Conservation (phyloP, 495 filamentous ascomycete genomes). For the Podospora bellae-mahoneyi region DNA sequence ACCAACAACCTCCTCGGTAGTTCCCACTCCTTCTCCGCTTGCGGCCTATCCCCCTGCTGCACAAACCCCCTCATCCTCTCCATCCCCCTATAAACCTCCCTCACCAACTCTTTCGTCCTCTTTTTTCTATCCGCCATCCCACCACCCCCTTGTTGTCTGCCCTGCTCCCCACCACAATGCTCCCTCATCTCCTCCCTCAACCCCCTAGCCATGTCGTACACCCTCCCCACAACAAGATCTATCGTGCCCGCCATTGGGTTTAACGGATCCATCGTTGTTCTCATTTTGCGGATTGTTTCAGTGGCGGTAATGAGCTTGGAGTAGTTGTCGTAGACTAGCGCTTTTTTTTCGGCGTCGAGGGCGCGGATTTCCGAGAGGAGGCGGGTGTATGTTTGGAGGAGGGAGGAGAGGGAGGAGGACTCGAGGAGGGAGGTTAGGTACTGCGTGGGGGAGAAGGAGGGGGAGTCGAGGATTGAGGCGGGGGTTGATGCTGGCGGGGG, state of each 20-base stretch:
- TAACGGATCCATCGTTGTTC: constrained; percentile 69
- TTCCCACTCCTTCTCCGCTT: constrained; percentile 56
- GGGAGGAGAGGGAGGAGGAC: constrained; percentile 59
- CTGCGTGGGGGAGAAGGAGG: constrained; percentile 50
- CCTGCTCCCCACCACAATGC: constrained; percentile 22
- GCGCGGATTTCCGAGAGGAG: constrained; percentile 76
- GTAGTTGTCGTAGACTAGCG: constrained; percentile 97
- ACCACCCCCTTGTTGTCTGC: not conserved
- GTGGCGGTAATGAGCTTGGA: constrained; percentile 91
- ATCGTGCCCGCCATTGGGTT: constrained; percentile 68
- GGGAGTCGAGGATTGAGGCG: constrained; percentile 53
- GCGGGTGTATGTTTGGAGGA: constrained; percentile 61
- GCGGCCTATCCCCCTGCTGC: constrained; percentile 56
- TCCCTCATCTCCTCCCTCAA: constrained; percentile 55
- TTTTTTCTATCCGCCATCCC: constrained; percentile 51
- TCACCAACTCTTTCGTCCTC: constrained; percentile 63
- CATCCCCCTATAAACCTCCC: constrained; percentile 62
- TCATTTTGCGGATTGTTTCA: constrained; percentile 84
- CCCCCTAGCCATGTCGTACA: constrained; percentile 70
- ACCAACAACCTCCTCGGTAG: constrained; percentile 53
- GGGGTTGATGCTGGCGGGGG: constrained; percentile 37
- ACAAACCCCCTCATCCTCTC: constrained; percentile 59
- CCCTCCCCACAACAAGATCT: constrained; percentile 71
- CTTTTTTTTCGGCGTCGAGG: constrained; percentile 92
- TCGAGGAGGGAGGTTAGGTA: constrained; percentile 65